A percentile compares a stretch with the other conserved stretches of the same genome.
phyloP scores from a whole-genome alignment of 345 rosid genomes.

The Eucalyptus paniculata region DNA sequence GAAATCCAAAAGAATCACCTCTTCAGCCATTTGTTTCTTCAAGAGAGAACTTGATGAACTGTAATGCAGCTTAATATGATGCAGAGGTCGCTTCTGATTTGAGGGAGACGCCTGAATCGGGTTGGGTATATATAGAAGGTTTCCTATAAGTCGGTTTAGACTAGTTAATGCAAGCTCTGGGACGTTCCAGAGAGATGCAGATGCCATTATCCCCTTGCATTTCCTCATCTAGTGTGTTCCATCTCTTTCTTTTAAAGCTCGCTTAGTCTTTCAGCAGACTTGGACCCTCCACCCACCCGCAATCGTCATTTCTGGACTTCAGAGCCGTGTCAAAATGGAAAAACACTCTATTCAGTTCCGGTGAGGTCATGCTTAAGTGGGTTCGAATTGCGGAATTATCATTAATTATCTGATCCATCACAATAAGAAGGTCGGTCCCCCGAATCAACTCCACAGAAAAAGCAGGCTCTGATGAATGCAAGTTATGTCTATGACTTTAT shows the following conservation, averaged over 20 bases:
- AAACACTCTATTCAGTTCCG: neutral
- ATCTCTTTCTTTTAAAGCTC: neutral
- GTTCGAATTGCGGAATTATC: neutral
- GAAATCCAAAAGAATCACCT: constrained; percentile 5
- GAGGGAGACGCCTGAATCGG: neutral
- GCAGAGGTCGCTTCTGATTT: neutral
- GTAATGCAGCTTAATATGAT: neutral
- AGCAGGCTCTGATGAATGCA: neutral
- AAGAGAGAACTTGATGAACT: neutral
- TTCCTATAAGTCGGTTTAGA: neutral
- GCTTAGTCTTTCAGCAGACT: neutral
- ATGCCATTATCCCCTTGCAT: neutral
- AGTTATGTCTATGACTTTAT: neutral
- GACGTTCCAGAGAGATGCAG: neutral
- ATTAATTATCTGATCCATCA: neutral
- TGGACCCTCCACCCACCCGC: neutral
- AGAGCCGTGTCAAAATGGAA: neutral
- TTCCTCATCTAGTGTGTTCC: neutral
- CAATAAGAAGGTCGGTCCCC: neutral
- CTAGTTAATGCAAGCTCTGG: neutral
- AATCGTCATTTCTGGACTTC: neutral
- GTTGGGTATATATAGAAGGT: neutral
- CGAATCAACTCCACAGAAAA: neutral
- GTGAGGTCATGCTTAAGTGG: neutral
- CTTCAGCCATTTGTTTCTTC: neutral